Evolutionary conservation across 306 rosid species (phyloP).

Genomic region (Cajanus cajan): DNA sequence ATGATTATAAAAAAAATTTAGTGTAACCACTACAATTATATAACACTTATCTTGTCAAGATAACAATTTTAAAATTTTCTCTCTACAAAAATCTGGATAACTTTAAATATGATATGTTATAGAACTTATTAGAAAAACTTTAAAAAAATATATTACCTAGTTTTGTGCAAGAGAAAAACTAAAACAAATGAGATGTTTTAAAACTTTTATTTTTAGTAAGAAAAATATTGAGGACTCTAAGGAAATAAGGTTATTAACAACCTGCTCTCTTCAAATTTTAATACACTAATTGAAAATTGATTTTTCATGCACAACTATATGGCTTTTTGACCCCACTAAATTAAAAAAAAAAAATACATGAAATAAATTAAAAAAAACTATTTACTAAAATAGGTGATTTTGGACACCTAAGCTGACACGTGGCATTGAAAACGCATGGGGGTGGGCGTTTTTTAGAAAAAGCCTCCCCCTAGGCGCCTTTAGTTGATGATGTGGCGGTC

Average conservation of each 20-base stretch:
- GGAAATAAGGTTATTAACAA: background rate
- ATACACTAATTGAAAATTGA: background rate
- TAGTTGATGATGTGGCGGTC: too few species aligned
- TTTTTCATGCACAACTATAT: background rate
- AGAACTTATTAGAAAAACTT: background rate
- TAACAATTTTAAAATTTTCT: background rate
- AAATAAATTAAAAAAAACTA: too few species aligned
- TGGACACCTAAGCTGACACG: too few species aligned
- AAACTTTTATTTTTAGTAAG: background rate
- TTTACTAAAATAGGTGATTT: too few species aligned
- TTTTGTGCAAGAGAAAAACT: background rate
- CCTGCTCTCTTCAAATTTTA: background rate
- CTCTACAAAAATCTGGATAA: background rate
- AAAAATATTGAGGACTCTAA: background rate
- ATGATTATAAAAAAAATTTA: too few species aligned
- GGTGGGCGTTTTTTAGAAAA: too few species aligned
- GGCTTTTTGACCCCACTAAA: too few species aligned
- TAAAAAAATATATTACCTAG: background rate
- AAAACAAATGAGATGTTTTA: background rate
- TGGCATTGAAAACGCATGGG: too few species aligned
- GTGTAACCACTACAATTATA: background rate
- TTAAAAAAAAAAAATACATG: too few species aligned
- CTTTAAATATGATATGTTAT: too few species aligned
- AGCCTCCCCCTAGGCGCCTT: too few species aligned
- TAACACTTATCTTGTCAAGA: background rate